Percentiles rank a stretch among this genome's conserved stretches.
These are phyloP conservation scores for Yamagishiella unicocca DNA, from an alignment of 139 green algal genomes.

Conservation along the genomic window DNA sequence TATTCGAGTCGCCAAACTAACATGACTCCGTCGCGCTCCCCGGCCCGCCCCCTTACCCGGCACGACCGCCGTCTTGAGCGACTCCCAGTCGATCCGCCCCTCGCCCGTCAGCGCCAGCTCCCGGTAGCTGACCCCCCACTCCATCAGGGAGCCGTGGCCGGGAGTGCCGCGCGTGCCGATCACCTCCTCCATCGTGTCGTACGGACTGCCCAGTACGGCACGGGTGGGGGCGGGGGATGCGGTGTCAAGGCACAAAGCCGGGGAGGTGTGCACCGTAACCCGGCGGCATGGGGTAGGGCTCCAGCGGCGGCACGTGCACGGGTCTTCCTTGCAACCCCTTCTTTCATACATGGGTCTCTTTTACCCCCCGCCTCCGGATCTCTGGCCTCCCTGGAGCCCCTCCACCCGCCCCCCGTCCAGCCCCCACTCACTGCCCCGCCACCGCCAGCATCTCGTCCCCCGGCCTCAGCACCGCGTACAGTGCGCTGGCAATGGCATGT, in stretches of 20 bases:
- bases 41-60: constrained; percentile 67
- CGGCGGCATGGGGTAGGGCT: too few relatives aligned
- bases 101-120: constrained; percentile 73
- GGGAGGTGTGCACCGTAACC: too few relatives aligned
- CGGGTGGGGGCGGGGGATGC: neutral
- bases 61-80: constrained; percentile 74
- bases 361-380: neutral
- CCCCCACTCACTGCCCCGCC: constrained; percentile 75
- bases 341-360: too few relatives aligned
- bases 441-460: constrained; percentile 93
- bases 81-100: constrained; percentile 81
- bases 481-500: constrained; percentile 90
- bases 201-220: constrained; percentile 88
- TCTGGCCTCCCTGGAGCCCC: neutral
- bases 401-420: neutral
- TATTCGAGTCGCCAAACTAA: too few relatives aligned
- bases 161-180: constrained; percentile 86
- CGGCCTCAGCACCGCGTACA: constrained; percentile 90
- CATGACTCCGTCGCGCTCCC: too few relatives aligned
- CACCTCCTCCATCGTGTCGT: constrained; percentile 98
- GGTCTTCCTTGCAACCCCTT: too few relatives aligned
- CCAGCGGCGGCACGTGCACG: too few relatives aligned
- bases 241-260: neutral
- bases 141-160: constrained; percentile 83
- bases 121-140: constrained; percentile 91